phyloP scores from a whole-genome alignment of 352 stramenopile species.

The Phytopythium delawarense region DNA sequence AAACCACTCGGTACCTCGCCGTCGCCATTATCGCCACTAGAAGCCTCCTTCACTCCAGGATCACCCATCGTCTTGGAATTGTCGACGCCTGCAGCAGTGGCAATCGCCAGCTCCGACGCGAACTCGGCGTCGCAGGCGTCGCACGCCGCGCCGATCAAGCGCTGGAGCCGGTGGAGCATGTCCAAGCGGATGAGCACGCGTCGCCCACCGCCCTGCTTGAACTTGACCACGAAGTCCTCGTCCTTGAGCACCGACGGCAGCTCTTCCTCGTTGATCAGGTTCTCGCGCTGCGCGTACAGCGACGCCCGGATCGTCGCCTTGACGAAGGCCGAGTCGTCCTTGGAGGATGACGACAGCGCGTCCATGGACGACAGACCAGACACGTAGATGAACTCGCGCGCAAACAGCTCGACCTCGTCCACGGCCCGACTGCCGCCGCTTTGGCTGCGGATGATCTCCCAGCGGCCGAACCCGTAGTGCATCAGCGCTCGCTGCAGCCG shows the following conservation, averaged over 20 bases:
- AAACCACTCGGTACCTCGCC: neutral
- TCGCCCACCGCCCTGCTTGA: constrained; percentile 80
- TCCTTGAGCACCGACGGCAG: constrained; percentile 76
- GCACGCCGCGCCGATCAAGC: constrained; percentile 52
- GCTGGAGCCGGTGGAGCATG: constrained; percentile 77
- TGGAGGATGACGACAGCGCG: constrained; percentile 46
- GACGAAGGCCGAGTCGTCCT: constrained; percentile 81
- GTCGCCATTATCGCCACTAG: neutral
- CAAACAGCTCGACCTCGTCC: constrained; percentile 81
- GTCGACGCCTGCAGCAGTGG: constrained; percentile 9
- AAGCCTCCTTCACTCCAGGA: neutral
- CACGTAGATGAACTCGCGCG: constrained; percentile 84
- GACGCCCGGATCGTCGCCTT: constrained; percentile 75
- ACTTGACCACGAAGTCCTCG: constrained; percentile 84
- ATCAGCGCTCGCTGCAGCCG: constrained; percentile 82
- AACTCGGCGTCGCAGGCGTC: constrained; percentile 60
- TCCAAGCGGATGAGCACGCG: constrained; percentile 82
- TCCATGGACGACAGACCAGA: constrained; percentile 63
- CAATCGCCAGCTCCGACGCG: constrained; percentile 7
- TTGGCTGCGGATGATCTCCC: constrained; percentile 87
- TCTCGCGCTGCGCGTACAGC: constrained; percentile 55
- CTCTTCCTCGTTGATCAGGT: constrained; percentile 71
- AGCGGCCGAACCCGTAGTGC: constrained; percentile 84
- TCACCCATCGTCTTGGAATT: constrained; percentile 11
- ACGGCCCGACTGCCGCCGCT: constrained; percentile 82